Evolutionary conservation across 192 early-diverging fungal species (phyloP).

Genomic region (Umbelopsis vinacea): DNA sequence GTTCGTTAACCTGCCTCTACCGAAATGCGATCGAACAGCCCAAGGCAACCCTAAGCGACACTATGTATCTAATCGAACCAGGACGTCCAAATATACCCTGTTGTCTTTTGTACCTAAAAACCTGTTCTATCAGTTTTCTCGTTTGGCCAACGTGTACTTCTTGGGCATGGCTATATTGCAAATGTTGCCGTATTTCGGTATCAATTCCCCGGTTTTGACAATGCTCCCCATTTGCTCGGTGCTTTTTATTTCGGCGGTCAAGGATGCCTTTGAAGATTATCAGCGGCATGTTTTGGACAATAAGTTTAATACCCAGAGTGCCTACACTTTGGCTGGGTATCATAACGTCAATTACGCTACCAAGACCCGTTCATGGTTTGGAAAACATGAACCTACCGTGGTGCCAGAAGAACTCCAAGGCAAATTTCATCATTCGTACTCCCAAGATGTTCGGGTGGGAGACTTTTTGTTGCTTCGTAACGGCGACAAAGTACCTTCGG

Average conservation of each 20-base stretch:
- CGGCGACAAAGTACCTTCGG: conserved; percentile 84
- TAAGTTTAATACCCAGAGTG: conserved; percentile 75
- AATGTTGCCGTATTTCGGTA: conserved; percentile 79
- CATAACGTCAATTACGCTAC: conserved; percentile 52
- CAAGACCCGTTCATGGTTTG: not conserved
- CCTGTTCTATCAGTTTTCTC: conserved; percentile 89
- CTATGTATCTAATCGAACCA: conserved; percentile 80
- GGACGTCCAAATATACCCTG: conserved; percentile 92
- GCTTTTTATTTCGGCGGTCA: conserved; percentile 77
- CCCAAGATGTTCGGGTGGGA: conserved; percentile 73
- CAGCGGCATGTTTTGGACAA: conserved; percentile 84
- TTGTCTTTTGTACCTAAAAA: conserved; percentile 89
- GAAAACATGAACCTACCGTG: not conserved
- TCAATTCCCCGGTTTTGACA: conserved; percentile 78
- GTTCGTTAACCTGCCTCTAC: conserved; percentile 68
- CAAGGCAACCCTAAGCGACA: conserved; percentile 55
- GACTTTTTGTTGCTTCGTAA: conserved; percentile 87
- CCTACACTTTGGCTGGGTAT: conserved; percentile 48
- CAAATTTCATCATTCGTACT: conserved; percentile 23
- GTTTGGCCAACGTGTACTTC: conserved; percentile 88
- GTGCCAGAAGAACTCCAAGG: not conserved
- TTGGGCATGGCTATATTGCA: conserved; percentile 82
- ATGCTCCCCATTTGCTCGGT: conserved; percentile 86
- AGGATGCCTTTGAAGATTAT: conserved; percentile 90
- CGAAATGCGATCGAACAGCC: conserved; percentile 53